A percentile compares a stretch with the other conserved stretches of the same genome.
phyloP scores from a whole-genome alignment of 768 basidiomycete species.

The Lentinula sp. region DNA sequence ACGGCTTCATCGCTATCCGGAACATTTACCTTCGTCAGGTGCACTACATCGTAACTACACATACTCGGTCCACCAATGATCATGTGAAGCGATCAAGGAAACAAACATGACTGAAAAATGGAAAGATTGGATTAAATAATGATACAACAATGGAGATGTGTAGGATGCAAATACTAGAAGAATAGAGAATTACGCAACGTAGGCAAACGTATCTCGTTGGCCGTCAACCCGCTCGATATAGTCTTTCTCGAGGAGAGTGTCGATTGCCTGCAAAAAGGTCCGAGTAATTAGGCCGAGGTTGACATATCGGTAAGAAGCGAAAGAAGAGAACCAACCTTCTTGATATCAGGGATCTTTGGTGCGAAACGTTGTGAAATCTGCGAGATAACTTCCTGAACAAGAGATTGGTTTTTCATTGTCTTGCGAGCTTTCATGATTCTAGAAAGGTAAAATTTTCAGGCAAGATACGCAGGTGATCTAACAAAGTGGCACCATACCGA shows the following conservation, averaged over 20 bases:
- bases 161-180: conserved; percentile 10
- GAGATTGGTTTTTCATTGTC: conserved; percentile 88
- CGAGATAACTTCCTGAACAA: conserved; percentile 87
- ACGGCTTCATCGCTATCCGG: neutral
- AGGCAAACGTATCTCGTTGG: conserved; percentile 64
- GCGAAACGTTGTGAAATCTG: conserved; percentile 85
- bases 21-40: neutral
- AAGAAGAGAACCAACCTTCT: conserved; percentile 55
- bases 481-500: conserved; percentile 35
- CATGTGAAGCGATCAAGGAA: neutral
- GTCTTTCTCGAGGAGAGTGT: conserved; percentile 90
- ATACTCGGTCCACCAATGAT: neutral
- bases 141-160: conserved; percentile 12
- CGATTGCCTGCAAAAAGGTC: conserved; percentile 63
- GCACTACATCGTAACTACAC: neutral
- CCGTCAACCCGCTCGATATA: conserved; percentile 94
- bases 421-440: conserved; percentile 96
- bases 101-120: neutral
- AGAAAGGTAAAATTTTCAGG: neutral
- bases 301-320: neutral
- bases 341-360: conserved; percentile 94
- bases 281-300: neutral
- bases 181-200: conserved; percentile 22
- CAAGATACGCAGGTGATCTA: neutral
- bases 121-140: conserved; percentile 1